Percentiles rank a stretch among this genome's conserved stretches.
These are phyloP conservation scores for Cotoneaster glaucophyllus DNA, from an alignment of 306 rosid species.

Conservation along the genomic window DNA sequence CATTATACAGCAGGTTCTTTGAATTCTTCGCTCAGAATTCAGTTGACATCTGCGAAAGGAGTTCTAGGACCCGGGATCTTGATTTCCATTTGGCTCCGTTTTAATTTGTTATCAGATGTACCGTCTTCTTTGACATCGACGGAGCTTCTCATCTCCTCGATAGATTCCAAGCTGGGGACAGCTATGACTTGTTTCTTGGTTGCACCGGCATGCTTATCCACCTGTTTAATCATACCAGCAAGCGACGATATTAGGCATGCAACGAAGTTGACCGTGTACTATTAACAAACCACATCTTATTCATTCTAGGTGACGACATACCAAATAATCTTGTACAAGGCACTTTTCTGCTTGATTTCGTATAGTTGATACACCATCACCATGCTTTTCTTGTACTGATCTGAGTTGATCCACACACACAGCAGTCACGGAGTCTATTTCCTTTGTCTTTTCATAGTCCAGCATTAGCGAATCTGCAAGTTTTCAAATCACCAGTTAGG, in stretches of 20 bases:
- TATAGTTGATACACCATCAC: constrained; percentile 42
- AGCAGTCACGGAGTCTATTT: constrained; percentile 48
- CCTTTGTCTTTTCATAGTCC: constrained; percentile 62
- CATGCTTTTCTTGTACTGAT: constrained; percentile 50
- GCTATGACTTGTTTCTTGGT: constrained; percentile 33
- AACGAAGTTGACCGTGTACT: background rate
- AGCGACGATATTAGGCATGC: background rate
- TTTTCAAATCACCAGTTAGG: constrained; percentile 3
- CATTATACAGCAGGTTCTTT: background rate
- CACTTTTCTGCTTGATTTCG: constrained; percentile 54
- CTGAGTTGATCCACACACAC: constrained; percentile 48
- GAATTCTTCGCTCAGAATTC: background rate
- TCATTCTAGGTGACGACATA: constrained; percentile 4
- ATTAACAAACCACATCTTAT: background rate
- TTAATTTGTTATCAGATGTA: constrained; percentile 19
- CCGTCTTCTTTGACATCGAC: constrained; percentile 28
- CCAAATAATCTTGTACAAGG: constrained; percentile 65
- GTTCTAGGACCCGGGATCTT: constrained; percentile 50
- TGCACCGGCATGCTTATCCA: constrained; percentile 38
- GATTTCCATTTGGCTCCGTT: constrained; percentile 35
- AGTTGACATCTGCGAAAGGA: constrained; percentile 67
- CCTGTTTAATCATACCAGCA: constrained; percentile 34
- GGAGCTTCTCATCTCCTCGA: constrained; percentile 70
- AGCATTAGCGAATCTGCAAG: constrained; percentile 47
- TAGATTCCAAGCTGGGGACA: constrained; percentile 55